Evolutionary conservation across 345 rosid species (phyloP).

Genomic region (Lumnitzera littorea): DNA sequence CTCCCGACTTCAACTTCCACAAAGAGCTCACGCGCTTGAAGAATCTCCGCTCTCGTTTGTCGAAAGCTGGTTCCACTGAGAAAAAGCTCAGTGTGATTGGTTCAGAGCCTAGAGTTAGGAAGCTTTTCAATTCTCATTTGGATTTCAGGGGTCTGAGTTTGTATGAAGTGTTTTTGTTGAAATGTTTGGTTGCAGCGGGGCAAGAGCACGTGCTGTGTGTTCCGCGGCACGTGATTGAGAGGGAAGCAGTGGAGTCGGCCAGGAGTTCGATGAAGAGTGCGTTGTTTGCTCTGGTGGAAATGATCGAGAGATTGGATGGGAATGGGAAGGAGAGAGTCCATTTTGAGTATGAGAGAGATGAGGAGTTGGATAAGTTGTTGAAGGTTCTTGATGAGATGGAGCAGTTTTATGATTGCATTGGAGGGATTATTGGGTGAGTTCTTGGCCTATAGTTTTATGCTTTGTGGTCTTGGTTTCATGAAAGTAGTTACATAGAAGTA

Average conservation of each 20-base stretch:
- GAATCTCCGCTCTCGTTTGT: slow-evolving; percentile 44
- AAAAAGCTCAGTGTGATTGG: slow-evolving; percentile 36
- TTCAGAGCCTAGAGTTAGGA: slow-evolving; percentile 44
- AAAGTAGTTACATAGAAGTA: too few species aligned
- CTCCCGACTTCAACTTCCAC: slow-evolving; percentile 56
- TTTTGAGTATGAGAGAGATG: slow-evolving; percentile 33
- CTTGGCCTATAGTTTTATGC: not conserved
- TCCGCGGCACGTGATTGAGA: slow-evolving; percentile 24
- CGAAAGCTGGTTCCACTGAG: slow-evolving; percentile 20
- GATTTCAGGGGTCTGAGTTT: slow-evolving; percentile 35
- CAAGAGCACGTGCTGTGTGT: slow-evolving; percentile 60
- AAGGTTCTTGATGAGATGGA: slow-evolving; percentile 56
- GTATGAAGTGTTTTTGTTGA: slow-evolving; percentile 44
- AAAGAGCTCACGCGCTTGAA: slow-evolving; percentile 62
- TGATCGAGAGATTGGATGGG: slow-evolving; percentile 68
- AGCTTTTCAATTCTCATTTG: slow-evolving; percentile 29
- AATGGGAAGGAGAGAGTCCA: slow-evolving; percentile 15
- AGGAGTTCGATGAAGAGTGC: slow-evolving; percentile 55
- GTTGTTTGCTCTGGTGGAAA: slow-evolving; percentile 59
- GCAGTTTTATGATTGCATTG: slow-evolving; percentile 78
- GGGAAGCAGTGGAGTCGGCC: slow-evolving; percentile 24
- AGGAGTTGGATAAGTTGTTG: slow-evolving; percentile 45
- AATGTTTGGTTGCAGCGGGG: slow-evolving; percentile 78
- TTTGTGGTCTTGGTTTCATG: not conserved
- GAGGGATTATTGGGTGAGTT: slow-evolving; percentile 82